Conservation (phyloP, 768 basidiomycete species). For the Lactarius quietus region DNA sequence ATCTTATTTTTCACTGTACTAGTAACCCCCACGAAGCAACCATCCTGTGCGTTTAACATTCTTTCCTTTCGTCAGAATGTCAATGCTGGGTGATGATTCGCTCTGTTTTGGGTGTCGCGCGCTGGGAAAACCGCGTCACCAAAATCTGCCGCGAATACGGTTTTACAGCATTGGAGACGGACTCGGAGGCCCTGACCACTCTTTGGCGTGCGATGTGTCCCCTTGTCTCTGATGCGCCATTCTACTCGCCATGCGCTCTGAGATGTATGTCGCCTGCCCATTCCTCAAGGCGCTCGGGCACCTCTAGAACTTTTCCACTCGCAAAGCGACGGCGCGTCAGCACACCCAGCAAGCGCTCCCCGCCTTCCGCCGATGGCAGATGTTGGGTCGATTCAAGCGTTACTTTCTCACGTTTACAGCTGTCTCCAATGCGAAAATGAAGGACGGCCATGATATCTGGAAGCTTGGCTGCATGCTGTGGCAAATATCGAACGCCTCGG, state of each 20-base stretch:
- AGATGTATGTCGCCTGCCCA: neutral
- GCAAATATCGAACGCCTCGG: neutral
- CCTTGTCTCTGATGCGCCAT: neutral
- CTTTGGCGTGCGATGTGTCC: neutral
- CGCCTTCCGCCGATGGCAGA: neutral
- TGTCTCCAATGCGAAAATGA: neutral
- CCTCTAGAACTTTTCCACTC: slow-evolving; percentile 1
- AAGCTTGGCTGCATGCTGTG: slow-evolving; percentile 10
- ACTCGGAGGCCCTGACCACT: neutral
- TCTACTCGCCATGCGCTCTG: neutral
- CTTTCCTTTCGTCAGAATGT: neutral
- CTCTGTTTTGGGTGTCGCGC: slow-evolving; percentile 2
- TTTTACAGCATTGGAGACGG: neutral
- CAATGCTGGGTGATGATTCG: neutral
- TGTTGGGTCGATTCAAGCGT: neutral
- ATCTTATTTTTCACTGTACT: neutral
- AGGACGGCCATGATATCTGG: slow-evolving; percentile 5
- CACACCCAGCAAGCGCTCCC: neutral
- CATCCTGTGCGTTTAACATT: neutral
- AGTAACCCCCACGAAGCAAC: neutral
- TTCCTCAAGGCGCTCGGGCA: neutral
- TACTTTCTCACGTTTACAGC: neutral
- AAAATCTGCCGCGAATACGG: neutral
- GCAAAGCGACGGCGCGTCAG: neutral
- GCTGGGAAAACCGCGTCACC: neutral